phyloP scores from a whole-genome alignment of 805 yeast genomes.

The Scheffersomyces amazonensis region DNA sequence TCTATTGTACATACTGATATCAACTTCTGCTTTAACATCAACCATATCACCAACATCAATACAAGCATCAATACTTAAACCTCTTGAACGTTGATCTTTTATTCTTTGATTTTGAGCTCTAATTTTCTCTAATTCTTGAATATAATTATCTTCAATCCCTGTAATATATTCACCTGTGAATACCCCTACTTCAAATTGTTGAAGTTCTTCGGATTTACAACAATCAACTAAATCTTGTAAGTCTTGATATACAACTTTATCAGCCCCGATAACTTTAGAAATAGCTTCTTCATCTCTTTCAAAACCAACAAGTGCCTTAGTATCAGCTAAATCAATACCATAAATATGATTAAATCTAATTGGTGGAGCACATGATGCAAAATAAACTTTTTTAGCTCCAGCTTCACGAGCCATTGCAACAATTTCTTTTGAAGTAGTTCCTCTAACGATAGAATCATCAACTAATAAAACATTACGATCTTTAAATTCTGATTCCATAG shows the following conservation, averaged over 20 bases:
- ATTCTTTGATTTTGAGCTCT: conserved; percentile 73
- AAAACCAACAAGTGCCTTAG: conserved; percentile 89
- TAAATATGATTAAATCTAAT: conserved; percentile 93
- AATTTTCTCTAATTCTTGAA: conserved; percentile 76
- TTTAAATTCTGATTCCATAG: conserved; percentile 90
- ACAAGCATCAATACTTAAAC: conserved; percentile 40
- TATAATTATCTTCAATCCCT: conserved; percentile 83
- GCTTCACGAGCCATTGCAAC: conserved; percentile 99
- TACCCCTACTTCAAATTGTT: conserved; percentile 90
- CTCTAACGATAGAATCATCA: conserved; percentile 96
- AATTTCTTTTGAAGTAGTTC: conserved; percentile 95
- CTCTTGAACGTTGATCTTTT: conserved; percentile 36
- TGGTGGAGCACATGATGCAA: conserved; percentile 98
- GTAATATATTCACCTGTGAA: conserved; percentile 93
- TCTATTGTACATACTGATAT: conserved; percentile 54
- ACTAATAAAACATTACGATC: conserved; percentile 84
- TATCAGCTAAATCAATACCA: conserved; percentile 96
- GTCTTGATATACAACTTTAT: conserved; percentile 83
- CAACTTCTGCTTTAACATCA: conserved; percentile 78
- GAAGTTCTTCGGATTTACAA: conserved; percentile 47
- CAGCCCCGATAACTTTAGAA: conserved; percentile 81
- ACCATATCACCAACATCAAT: conserved; percentile 43
- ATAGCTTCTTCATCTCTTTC: conserved; percentile 72
- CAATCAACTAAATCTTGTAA: conserved; percentile 80
- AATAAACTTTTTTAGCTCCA: conserved; percentile 91